A percentile compares a stretch with the other conserved stretches of the same genome.
phyloP scores from a whole-genome alignment of 352 stramenopile species.

The Globisporangium nagaii region DNA sequence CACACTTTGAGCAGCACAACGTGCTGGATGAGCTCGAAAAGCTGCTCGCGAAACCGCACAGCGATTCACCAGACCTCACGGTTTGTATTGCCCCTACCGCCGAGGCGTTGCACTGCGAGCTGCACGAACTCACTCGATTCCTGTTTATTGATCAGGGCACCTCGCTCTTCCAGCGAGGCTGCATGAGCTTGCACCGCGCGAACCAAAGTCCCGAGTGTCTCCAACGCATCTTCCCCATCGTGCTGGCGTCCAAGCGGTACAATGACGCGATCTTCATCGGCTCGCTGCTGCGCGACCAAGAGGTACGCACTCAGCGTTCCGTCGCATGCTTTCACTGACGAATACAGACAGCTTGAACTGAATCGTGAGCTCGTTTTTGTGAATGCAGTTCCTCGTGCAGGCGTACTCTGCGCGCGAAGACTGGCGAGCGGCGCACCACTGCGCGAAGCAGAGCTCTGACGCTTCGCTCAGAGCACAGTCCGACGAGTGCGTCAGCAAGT shows the following conservation, averaged over 20 bases:
- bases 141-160: slow-evolving; percentile 25
- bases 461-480: background rate
- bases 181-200: slow-evolving; percentile 32
- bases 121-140: background rate
- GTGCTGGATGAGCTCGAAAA: slow-evolving; percentile 29
- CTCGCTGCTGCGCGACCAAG: slow-evolving; percentile 32
- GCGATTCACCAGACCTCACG: slow-evolving; percentile 36
- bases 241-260: slow-evolving; percentile 15
- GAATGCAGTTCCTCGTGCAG: slow-evolving; percentile 7
- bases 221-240: slow-evolving; percentile 12
- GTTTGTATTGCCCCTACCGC: too few relatives aligned
- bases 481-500: slow-evolving; percentile 4
- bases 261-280: slow-evolving; percentile 56
- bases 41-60: slow-evolving; percentile 17
- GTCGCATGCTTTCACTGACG: too few relatives aligned
- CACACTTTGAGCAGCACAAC: slow-evolving; percentile 22
- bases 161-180: slow-evolving; percentile 55
- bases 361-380: background rate
- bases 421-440: slow-evolving; percentile 5
- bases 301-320: slow-evolving; percentile 4
- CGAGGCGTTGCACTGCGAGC: background rate
- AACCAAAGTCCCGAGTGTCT: slow-evolving; percentile 17
- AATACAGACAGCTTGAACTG: too few relatives aligned
- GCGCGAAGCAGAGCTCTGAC: slow-evolving; percentile 1
- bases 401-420: slow-evolving; percentile 9